Percentiles rank a stretch among this genome's conserved stretches.
phyloP scores from a whole-genome alignment of 148 eudicot species.

The Fagopyrum tataricum region DNA sequence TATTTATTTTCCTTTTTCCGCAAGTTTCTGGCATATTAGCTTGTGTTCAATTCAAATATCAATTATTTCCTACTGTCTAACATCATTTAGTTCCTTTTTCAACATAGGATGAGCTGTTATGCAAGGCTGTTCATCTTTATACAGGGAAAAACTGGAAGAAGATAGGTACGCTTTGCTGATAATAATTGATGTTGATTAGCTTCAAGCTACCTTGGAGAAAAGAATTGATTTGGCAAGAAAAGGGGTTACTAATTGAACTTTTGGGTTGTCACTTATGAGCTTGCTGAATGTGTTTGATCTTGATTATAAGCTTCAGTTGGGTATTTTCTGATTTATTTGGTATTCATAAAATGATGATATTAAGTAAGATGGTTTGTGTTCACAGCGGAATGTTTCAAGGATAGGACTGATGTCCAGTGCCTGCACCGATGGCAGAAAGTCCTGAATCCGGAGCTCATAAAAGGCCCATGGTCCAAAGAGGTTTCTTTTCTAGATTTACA shows the following conservation, averaged over 20 bases:
- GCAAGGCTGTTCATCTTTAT: constrained; percentile 69
- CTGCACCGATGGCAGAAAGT: constrained; percentile 98
- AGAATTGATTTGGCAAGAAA: not conserved
- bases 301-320: not conserved
- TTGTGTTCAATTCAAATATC: not conserved
- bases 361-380: constrained; percentile 5
- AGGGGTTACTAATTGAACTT: not conserved
- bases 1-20: not conserved
- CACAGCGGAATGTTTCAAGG: constrained; percentile 92
- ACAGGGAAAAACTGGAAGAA: constrained; percentile 94
- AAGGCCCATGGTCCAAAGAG: constrained; percentile 99
- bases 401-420: constrained; percentile 95
- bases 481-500: constrained; percentile 23
- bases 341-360: not conserved
- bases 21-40: not conserved
- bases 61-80: not conserved
- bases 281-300: constrained; percentile 1
- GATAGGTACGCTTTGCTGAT: constrained; percentile 49
- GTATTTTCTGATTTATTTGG: not conserved
- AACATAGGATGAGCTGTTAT: constrained; percentile 70
- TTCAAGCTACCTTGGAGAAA: not conserved
- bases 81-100: constrained; percentile 5
- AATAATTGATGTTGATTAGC: not conserved
- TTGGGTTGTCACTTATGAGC: not conserved
- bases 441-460: constrained; percentile 87